A percentile compares a stretch with the other conserved stretches of the same genome.
Conservation (phyloP, 2,329 filamentous ascomycete genomes). For the Podosphaera xanthii region DNA sequence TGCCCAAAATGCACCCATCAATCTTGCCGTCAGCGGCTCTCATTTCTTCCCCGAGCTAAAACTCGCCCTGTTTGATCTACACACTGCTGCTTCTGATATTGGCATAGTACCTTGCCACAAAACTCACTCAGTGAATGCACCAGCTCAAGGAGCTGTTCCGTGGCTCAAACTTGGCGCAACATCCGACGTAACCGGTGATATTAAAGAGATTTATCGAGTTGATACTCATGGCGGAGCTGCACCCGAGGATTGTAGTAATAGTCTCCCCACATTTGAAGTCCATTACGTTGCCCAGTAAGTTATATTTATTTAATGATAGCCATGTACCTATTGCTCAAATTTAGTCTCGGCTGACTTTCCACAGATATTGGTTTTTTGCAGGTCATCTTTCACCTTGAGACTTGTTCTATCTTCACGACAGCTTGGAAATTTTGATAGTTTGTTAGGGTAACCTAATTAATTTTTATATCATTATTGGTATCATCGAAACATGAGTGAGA, state of each 20-base stretch:
- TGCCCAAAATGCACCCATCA: constrained; percentile 43
- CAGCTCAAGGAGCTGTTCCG: constrained; percentile 40
- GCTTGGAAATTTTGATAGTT: too few relatives aligned
- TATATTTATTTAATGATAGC: constrained; percentile 19
- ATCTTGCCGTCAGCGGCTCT: constrained; percentile 44
- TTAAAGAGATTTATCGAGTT: constrained; percentile 61
- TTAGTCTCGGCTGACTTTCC: background rate
- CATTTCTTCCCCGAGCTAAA: constrained; percentile 57
- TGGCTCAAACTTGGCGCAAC: constrained; percentile 53
- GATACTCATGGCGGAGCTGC: constrained; percentile 63
- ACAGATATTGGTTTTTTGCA: constrained; percentile 15
- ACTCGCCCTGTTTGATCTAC: constrained; percentile 62
- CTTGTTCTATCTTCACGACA: too few relatives aligned
- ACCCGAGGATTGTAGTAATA: constrained; percentile 48
- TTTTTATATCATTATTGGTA: too few relatives aligned
- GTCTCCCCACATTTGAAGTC: constrained; percentile 41
- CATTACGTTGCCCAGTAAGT: constrained; percentile 67
- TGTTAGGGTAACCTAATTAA: too few relatives aligned
- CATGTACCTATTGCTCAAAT: constrained; percentile 2
- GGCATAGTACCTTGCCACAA: constrained; percentile 42
- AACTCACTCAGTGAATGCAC: constrained; percentile 36
- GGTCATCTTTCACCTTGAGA: too few relatives aligned
- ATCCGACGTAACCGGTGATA: constrained; percentile 32
- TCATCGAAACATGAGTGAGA: too few relatives aligned
- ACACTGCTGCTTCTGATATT: constrained; percentile 30